Conservation (phyloP, 176 grass and related monocot species). For the Oryza nivara region DNA sequence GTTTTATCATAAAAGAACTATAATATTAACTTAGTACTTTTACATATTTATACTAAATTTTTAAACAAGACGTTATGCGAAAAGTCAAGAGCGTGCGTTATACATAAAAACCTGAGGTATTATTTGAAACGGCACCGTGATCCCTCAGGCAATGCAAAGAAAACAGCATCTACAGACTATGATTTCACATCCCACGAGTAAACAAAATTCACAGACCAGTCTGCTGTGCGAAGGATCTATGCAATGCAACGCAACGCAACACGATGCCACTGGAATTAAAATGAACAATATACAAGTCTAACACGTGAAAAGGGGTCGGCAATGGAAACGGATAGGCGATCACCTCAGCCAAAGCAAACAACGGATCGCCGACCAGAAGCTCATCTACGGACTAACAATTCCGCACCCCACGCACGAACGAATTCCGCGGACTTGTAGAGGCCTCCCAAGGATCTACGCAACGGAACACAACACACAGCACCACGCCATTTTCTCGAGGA, state of each 20-base stretch:
- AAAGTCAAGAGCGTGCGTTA: no score
- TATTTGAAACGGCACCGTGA: not conserved
- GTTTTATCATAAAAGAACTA: no score
- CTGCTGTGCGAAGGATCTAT: not conserved
- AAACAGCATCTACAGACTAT: conserved; percentile 20
- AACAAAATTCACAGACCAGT: not conserved
- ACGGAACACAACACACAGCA: no score
- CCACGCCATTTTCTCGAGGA: no score
- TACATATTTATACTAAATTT: no score
- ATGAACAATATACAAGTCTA: not conserved
- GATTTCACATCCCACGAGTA: not conserved
- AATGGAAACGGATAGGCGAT: not conserved
- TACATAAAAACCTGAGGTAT: no score
- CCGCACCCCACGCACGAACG: no score
- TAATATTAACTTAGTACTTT: no score
- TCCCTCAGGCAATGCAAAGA: not conserved
- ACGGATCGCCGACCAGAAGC: no score
- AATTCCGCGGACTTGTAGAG: not conserved
- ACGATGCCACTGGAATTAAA: not conserved
- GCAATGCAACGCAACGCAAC: not conserved
- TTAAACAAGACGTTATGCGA: rapidly evolving
- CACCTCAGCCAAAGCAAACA: no score
- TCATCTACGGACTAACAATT: not conserved
- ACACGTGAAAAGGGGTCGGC: not conserved
- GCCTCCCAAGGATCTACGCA: not conserved